Conservation (phyloP, 805 yeast genomes). For the Lachancea quebecensis region DNA sequence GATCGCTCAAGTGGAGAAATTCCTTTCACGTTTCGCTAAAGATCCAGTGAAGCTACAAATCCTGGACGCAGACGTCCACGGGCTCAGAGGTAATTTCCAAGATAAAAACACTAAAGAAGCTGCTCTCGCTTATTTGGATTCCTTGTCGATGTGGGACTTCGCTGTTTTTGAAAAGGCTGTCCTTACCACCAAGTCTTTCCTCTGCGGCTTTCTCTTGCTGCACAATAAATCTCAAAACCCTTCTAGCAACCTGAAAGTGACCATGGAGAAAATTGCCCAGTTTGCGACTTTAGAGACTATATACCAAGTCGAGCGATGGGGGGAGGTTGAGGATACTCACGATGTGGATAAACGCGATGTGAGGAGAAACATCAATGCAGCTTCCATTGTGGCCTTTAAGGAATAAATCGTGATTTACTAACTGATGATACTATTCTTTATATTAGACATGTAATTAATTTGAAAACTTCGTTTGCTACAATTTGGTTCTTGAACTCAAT, state of each 20-base stretch:
- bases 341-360: slow-evolving; percentile 94
- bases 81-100: slow-evolving; percentile 78
- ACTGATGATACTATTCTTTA: neutral
- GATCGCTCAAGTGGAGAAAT: slow-evolving; percentile 56
- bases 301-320: slow-evolving; percentile 88
- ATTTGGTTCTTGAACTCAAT: slow-evolving; percentile 24
- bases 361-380: slow-evolving; percentile 72
- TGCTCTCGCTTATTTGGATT: slow-evolving; percentile 57
- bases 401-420: slow-evolving; percentile 2
- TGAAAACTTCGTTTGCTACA: slow-evolving; percentile 22
- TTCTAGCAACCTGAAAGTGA: slow-evolving; percentile 27
- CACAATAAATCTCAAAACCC: slow-evolving; percentile 34
- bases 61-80: slow-evolving; percentile 77
- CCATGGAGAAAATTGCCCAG: slow-evolving; percentile 66
- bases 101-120: slow-evolving; percentile 48
- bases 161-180: slow-evolving; percentile 90
- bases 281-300: slow-evolving; percentile 76
- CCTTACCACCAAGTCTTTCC: slow-evolving; percentile 74
- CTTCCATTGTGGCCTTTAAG: slow-evolving; percentile 50
- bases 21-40: slow-evolving; percentile 34
- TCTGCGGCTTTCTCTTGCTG: slow-evolving; percentile 68
- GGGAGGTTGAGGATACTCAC: slow-evolving; percentile 97
- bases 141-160: slow-evolving; percentile 65
- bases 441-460: slow-evolving; percentile 11
- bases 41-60: slow-evolving; percentile 40